Percentiles rank a stretch among this genome's conserved stretches.
Evolutionary conservation across 2,329 filamentous ascomycete species (phyloP).

Genomic region (Pseudogymnoascus sp.): DNA sequence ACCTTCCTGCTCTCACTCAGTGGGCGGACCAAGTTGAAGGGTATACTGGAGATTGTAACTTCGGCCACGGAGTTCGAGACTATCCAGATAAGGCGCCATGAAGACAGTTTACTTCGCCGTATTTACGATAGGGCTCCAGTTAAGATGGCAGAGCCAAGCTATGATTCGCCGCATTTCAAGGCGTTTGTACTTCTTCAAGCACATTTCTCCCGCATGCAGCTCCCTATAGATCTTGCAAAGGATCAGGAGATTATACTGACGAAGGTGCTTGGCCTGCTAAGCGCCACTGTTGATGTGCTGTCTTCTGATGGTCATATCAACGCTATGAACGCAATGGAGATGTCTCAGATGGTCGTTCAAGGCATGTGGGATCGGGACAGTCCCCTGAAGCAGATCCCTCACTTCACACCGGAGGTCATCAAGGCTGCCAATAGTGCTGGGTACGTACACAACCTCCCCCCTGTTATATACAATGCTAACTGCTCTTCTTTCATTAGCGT

Average conservation of each 20-base stretch:
- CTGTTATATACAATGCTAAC: slow-evolving; percentile 26
- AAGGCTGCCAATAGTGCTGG: slow-evolving; percentile 72
- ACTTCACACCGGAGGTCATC: slow-evolving; percentile 78
- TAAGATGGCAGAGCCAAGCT: slow-evolving; percentile 81
- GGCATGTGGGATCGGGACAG: slow-evolving; percentile 98
- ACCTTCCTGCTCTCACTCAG: slow-evolving; percentile 90
- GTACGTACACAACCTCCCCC: slow-evolving; percentile 39
- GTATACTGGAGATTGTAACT: slow-evolving; percentile 91
- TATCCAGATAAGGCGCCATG: slow-evolving; percentile 88
- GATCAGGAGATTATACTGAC: slow-evolving; percentile 84
- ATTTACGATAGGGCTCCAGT: slow-evolving; percentile 93
- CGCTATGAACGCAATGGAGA: slow-evolving; percentile 97
- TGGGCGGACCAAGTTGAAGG: slow-evolving; percentile 87
- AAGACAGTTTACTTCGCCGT: slow-evolving; percentile 76
- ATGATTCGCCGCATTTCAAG: slow-evolving; percentile 96
- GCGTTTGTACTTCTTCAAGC: slow-evolving; percentile 94
- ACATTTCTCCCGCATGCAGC: slow-evolving; percentile 94
- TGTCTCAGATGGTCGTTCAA: slow-evolving; percentile 98
- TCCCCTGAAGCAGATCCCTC: slow-evolving; percentile 93
- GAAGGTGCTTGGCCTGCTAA: slow-evolving; percentile 80
- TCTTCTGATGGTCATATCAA: slow-evolving; percentile 95
- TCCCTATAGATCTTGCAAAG: slow-evolving; percentile 90
- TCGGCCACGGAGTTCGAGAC: slow-evolving; percentile 94
- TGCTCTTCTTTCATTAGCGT: slow-evolving; percentile 43
- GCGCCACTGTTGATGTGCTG: slow-evolving; percentile 87